phyloP scores from a whole-genome alignment of 331 rosid species.

The Arachis monticola region DNA sequence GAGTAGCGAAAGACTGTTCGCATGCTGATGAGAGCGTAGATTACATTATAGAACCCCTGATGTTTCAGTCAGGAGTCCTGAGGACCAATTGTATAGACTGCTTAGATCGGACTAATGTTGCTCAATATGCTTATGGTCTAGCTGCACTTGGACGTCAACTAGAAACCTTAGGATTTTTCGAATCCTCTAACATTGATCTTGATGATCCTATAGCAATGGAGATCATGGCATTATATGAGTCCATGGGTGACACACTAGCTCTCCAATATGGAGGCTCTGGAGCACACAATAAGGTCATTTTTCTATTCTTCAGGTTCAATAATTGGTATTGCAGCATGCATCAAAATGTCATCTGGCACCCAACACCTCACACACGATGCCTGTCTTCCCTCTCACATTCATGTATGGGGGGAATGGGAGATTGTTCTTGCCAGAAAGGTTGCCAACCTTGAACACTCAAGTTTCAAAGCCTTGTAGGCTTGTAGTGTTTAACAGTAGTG shows the following conservation, averaged over 20 bases:
- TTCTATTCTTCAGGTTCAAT: slow-evolving; percentile 18
- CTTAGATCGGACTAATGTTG: slow-evolving; percentile 85
- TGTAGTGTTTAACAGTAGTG: neutral
- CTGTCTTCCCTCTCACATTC: neutral
- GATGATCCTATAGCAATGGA: slow-evolving; percentile 67
- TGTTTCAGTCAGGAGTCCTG: slow-evolving; percentile 69
- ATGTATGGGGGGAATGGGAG: neutral
- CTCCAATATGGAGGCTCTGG: slow-evolving; percentile 83
- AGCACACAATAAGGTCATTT: slow-evolving; percentile 77
- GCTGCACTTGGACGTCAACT: slow-evolving; percentile 72
- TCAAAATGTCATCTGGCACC: neutral
- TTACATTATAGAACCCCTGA: slow-evolving; percentile 33
- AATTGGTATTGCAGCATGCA: neutral
- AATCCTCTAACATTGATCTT: slow-evolving; percentile 63
- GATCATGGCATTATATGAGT: slow-evolving; percentile 69
- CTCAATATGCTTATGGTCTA: slow-evolving; percentile 76
- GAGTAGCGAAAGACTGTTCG: slow-evolving; percentile 38
- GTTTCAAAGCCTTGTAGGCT: neutral
- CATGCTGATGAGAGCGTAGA: slow-evolving; percentile 38
- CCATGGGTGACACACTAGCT: slow-evolving; percentile 81
- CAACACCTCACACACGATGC: neutral
- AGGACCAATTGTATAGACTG: slow-evolving; percentile 87
- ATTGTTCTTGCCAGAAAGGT: neutral
- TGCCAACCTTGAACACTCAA: neutral
- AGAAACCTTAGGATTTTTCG: slow-evolving; percentile 52